Base-by-base conservation (phyloP, 257 asterid genomes). In the Solanum pinnatisectum region DNA sequence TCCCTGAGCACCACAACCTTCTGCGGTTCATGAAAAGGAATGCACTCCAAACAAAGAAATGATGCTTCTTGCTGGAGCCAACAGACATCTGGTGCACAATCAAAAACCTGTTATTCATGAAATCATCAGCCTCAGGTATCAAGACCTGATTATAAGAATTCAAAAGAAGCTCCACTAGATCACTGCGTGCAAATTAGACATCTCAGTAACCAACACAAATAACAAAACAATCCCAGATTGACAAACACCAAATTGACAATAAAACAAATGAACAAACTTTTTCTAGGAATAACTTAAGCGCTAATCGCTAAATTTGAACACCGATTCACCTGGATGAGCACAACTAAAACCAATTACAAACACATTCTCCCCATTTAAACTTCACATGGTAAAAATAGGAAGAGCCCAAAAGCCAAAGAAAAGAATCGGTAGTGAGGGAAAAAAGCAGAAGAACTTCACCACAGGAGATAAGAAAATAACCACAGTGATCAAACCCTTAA, bases 11-110 rank as follows among this genome's bases (percentile, higher is more conserved):
- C 95, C 98, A 93, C 79, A 94, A 91, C 91, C 98, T 96, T 87
- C 94, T 92, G 86, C 94, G 92, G 90, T 89, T 94, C 97, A 92
- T 92, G 94, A 94, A 95, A 93, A 95, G 90, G 89, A 93, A 92
- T 88, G 93, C 93, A 90, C 96, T 89, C 95, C 95, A 92, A 84
- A 90, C 87, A 93, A 91, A 92, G 87, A 88, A 90, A 85, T 89
- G 96, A 93, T 93, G 92, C 90, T 95, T 94, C 92, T 92, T 92
- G 93, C 89, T 77, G 90, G 95, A 95, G 88, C 92, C 98, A 96
- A 94, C 91, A 94, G 98, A 94, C 99, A 96, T 96, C 98, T 94
- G 97, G 93, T 88, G 96, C 88, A 92, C 93, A 94, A 89, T 63
- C 93, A 90, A 92, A 79, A 87, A 88, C 97, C 98, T 95, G 89